Evolutionary conservation across 805 yeast genomes (phyloP).

Genomic region (Debaryomyces prosopidis): DNA sequence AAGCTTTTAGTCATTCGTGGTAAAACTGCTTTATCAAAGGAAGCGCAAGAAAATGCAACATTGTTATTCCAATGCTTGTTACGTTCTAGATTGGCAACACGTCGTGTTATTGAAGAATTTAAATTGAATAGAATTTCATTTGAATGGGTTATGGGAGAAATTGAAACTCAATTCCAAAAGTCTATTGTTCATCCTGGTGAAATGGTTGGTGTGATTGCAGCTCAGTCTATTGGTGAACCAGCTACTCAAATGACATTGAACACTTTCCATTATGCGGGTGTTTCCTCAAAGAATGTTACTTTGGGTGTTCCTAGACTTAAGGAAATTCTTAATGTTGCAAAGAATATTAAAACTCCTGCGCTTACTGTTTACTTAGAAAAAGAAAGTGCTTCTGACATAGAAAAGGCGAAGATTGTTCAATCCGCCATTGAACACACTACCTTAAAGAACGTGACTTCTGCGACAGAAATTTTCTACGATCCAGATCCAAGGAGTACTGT

Average conservation of each 20-base stretch:
- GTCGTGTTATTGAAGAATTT: constrained; percentile 90
- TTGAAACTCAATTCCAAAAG: constrained; percentile 90
- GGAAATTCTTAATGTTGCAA: constrained; percentile 97
- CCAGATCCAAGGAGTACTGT: constrained; percentile 98
- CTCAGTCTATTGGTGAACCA: constrained; percentile 97
- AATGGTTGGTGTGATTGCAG: constrained; percentile 97
- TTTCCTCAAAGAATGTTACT: constrained; percentile 92
- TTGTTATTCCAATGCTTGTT: constrained; percentile 85
- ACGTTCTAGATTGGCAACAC: constrained; percentile 87
- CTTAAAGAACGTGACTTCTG: constrained; percentile 90
- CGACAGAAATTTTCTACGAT: constrained; percentile 95
- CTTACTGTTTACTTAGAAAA: constrained; percentile 87
- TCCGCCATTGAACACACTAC: constrained; percentile 97
- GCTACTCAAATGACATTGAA: constrained; percentile 98
- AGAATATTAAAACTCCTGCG: constrained; percentile 99
- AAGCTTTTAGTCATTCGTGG: constrained; percentile 83
- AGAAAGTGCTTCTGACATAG: constrained; percentile 83
- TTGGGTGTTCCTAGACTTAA: constrained; percentile 97
- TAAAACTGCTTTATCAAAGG: constrained; percentile 63
- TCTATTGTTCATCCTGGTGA: constrained; percentile 95
- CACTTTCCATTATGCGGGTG: constrained; percentile 98
- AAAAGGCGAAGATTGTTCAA: constrained; percentile 90
- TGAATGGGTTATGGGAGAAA: constrained; percentile 94
- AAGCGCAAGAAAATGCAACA: constrained; percentile 93
- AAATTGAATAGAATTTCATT: constrained; percentile 82